Conservation (phyloP, 2,329 filamentous ascomycete species). For the Fonsecaea multimorphosa region DNA sequence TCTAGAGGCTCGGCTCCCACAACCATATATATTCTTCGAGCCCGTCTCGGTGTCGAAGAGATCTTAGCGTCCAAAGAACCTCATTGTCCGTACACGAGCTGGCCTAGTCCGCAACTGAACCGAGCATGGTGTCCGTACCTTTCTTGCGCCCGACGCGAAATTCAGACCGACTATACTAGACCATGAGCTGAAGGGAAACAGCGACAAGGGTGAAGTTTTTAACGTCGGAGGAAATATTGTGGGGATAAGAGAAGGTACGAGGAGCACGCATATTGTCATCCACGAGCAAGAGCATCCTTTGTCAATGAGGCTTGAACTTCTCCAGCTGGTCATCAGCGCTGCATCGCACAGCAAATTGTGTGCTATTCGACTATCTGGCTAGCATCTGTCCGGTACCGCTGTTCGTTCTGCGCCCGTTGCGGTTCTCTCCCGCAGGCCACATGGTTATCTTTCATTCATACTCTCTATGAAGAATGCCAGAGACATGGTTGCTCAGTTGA, state of each 20-base stretch:
- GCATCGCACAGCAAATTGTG: not conserved
- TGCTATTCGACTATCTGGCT: not conserved
- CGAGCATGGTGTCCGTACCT: conserved; percentile 31
- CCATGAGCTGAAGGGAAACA: conserved; percentile 27
- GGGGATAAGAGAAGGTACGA: conserved; percentile 30
- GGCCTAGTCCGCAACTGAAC: conserved; percentile 14
- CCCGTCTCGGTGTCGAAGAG: not conserved
- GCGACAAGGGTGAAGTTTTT: conserved; percentile 12
- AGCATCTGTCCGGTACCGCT: not conserved
- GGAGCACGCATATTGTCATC: not conserved
- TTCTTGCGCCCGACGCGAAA: conserved; percentile 28
- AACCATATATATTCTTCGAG: not conserved
- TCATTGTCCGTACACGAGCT: not conserved
- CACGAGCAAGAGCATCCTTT: conserved; percentile 2
- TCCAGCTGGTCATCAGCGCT: not conserved
- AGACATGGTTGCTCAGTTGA: conserved; percentile 15
- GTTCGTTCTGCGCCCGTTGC: not conserved
- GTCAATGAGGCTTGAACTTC: not conserved
- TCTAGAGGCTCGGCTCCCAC: conserved; percentile 1
- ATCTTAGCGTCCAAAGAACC: not conserved
- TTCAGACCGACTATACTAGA: conserved; percentile 4
- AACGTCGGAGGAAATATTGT: conserved; percentile 2
- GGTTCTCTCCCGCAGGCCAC: not conserved
- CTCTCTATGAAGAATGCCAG: not conserved
- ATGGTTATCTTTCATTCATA: not conserved